A percentile compares a stretch with the other conserved stretches of the same genome.
phyloP scores from a whole-genome alignment of 345 rosid species.

The Gossypium ekmanianum region DNA sequence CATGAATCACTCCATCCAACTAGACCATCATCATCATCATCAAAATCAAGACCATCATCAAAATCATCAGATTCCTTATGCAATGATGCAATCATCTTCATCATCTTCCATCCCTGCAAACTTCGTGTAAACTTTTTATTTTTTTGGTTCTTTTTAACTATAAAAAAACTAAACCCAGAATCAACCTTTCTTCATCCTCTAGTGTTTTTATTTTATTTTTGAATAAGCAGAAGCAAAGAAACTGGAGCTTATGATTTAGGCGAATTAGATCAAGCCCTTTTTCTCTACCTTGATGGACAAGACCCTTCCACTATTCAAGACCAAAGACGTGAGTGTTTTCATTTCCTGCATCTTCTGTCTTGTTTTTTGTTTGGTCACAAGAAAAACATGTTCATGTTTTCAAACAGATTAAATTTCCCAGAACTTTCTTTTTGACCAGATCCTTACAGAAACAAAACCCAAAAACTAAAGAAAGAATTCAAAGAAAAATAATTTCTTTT shows the following conservation, averaged over 20 bases:
- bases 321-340: slow-evolving; percentile 59
- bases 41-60: slow-evolving; percentile 27
- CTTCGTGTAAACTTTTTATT: slow-evolving; percentile 51
- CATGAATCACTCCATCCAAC: slow-evolving; percentile 28
- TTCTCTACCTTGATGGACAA: slow-evolving; percentile 91
- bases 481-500: not conserved
- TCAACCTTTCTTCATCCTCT: not conserved
- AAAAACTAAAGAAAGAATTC: not conserved
- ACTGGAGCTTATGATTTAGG: slow-evolving; percentile 64
- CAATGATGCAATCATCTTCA: slow-evolving; percentile 45
- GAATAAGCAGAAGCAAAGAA: slow-evolving; percentile 36
- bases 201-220: not conserved
- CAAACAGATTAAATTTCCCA: slow-evolving; percentile 38
- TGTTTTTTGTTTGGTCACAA: slow-evolving; percentile 40
- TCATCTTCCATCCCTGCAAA: slow-evolving; percentile 49
- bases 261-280: slow-evolving; percentile 93
- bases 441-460: slow-evolving; percentile 38
- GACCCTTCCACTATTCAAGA: slow-evolving; percentile 57
- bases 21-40: slow-evolving; percentile 38
- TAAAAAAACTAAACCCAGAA: not conserved
- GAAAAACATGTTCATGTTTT: slow-evolving; percentile 42
- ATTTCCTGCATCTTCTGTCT: slow-evolving; percentile 10
- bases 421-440: slow-evolving; percentile 74
- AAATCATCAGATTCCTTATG: slow-evolving; percentile 40
- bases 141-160: not conserved